Evolutionary conservation across 176 grass and related monocot species (phyloP).

Genomic region (Eragrostis curvula): DNA sequence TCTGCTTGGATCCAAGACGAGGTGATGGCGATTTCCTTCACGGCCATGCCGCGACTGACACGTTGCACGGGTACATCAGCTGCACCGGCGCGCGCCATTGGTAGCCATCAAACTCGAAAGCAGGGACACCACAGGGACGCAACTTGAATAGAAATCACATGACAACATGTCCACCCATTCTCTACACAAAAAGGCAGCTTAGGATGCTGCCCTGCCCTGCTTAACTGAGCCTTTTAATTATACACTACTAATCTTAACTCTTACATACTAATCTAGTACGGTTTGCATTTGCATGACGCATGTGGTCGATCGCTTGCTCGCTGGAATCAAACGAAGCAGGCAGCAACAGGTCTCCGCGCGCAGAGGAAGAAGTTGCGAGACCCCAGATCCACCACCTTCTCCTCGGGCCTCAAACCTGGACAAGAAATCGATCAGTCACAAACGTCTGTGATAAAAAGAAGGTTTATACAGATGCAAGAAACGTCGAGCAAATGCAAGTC

Average conservation of each 20-base stretch:
- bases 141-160: background rate
- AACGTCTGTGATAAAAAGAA: background rate
- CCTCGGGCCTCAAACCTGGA: slow-evolving; percentile 50
- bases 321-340: background rate
- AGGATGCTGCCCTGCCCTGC: background rate
- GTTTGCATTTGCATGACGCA: background rate
- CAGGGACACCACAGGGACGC: background rate
- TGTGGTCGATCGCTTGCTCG: background rate
- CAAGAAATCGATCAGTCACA: background rate
- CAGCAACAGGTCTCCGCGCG: background rate
- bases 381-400: slow-evolving; percentile 63
- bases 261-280: background rate
- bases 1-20: background rate
- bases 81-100: background rate
- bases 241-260: background rate
- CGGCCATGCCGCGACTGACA: too few species aligned
- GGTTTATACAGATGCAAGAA: background rate
- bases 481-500: background rate
- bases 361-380: slow-evolving; percentile 98
- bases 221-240: background rate
- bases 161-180: background rate
- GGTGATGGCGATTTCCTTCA: too few species aligned
- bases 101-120: background rate
- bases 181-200: background rate
- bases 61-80: background rate